A percentile compares a stretch with the other conserved stretches of the same genome.
phyloP scores from a whole-genome alignment of 2,329 filamentous ascomycete species.

The Biscogniauxia sp. region DNA sequence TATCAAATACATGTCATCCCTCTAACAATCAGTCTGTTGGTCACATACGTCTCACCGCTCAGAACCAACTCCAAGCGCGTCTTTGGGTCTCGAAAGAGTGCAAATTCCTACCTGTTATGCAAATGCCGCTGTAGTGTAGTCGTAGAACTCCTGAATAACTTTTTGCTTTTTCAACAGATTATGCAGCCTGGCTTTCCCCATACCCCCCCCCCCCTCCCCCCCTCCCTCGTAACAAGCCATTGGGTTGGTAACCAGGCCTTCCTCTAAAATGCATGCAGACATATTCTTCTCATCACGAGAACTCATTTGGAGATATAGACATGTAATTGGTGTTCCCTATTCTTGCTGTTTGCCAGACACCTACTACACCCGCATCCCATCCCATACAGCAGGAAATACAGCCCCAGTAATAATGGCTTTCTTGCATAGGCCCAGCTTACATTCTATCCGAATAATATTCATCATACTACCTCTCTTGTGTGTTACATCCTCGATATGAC shows the following conservation, averaged over 20 bases:
- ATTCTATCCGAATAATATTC: constrained; percentile 10
- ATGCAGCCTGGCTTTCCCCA: background rate
- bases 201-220: background rate
- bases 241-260: background rate
- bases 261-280: constrained; percentile 1
- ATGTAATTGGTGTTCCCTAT: background rate
- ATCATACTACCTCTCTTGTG: constrained; percentile 4
- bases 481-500: constrained; percentile 10
- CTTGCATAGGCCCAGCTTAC: constrained; percentile 22
- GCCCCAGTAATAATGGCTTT: constrained; percentile 9
- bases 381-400: too few relatives aligned
- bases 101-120: constrained; percentile 1
- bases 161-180: too few relatives aligned
- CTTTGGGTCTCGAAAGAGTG: constrained; percentile 3
- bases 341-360: background rate
- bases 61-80: constrained; percentile 7
- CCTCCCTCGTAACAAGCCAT: constrained; percentile 3
- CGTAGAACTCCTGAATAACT: too few relatives aligned
- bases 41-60: constrained; percentile 3
- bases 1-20: constrained; percentile 5
- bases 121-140: constrained; percentile 5
- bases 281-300: constrained; percentile 11
- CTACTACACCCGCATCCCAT: too few relatives aligned
- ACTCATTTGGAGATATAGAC: constrained; percentile 5
- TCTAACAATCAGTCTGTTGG: background rate